Base-by-base conservation (phyloP, 2,329 filamentous ascomycete genomes). In the Pseudofabraea citricarpa region DNA sequence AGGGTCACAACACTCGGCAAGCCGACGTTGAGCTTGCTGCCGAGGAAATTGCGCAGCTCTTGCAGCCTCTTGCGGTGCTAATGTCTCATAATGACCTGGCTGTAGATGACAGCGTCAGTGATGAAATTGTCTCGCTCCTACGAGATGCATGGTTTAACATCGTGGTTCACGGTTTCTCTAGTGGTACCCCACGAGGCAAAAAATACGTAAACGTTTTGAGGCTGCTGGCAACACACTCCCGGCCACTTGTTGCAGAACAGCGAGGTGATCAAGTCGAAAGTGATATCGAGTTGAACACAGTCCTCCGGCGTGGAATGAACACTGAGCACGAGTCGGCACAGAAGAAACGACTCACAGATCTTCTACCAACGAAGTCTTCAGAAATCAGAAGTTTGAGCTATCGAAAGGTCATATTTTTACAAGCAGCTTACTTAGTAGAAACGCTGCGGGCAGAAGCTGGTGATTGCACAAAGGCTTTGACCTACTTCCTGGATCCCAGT, bases 61-160 rank as follows among this genome's bases (percentile, higher is more conserved):
- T 98, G 36, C 85, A 85, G 46, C 93, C 93, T 10, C 72, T 98
- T n/a, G 88, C 93, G 6, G 73, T 90, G 2, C 76, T 98, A 41
- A 85, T 95, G 63, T 84, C 88, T 7, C 72, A 70, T 23, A 78
- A 83, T 50, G 74, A 83, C 44, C 64, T 83, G 32, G 49, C 71
- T 68, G 18, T 69, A 65, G 24, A 61, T 48, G 44, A 59, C 22
- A 54, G 69, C 8, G 66, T 67, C 43, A 78, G 85, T 41, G 85
- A 90, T 40, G 82, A 91, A 46, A 79, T 81, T 6, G 77, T 86
- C 48, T 77, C 80, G 20, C 69, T 94, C 44, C 77, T 93, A 53
- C 83, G 91, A 41, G 90, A 98, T 71, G 88, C 89, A 5, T 99
- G 93, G 93, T 97, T 96, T 69, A 99, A 98, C 58, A 89, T 97